Conservation (phyloP, 2,329 filamentous ascomycete genomes). For the Nothopassalora personata region DNA sequence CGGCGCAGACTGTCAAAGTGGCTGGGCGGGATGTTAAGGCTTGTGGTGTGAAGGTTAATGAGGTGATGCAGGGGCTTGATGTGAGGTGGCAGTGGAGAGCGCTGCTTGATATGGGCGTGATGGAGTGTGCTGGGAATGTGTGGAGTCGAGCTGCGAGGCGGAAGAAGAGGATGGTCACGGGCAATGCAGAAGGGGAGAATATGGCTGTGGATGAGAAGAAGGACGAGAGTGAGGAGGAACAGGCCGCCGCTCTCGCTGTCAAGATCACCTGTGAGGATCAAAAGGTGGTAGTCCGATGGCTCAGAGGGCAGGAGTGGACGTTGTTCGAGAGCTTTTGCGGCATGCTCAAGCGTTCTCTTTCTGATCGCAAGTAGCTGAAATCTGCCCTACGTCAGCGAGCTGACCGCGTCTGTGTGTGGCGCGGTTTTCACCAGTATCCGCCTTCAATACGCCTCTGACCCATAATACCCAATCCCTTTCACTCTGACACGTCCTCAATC, state of each 20-base stretch:
- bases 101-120: slow-evolving; percentile 51
- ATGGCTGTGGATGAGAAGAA: slow-evolving; percentile 8
- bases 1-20: slow-evolving; percentile 44
- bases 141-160: slow-evolving; percentile 73
- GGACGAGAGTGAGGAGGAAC: slow-evolving; percentile 30
- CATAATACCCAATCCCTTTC: neutral
- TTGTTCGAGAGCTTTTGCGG: slow-evolving; percentile 86
- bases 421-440: too few species aligned
- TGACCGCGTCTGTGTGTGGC: too few species aligned
- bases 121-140: slow-evolving; percentile 64
- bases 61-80: slow-evolving; percentile 52
- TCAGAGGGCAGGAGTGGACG: slow-evolving; percentile 66
- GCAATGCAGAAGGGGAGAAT: slow-evolving; percentile 16
- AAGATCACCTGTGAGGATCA: slow-evolving; percentile 35
- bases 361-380: neutral
- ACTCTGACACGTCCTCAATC: neutral
- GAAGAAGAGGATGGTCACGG: slow-evolving; percentile 40
- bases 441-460: too few species aligned
- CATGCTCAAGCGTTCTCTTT: slow-evolving; percentile 55
- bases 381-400: neutral
- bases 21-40: slow-evolving; percentile 26
- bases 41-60: slow-evolving; percentile 37
- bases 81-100: slow-evolving; percentile 62
- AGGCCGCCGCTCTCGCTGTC: slow-evolving; percentile 38
- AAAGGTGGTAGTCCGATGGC: slow-evolving; percentile 57